A percentile compares a stretch with the other conserved stretches of the same genome.
These are phyloP conservation scores for Cubamyces sp. DNA, from an alignment of 768 basidiomycete species.

Conservation along the genomic window DNA sequence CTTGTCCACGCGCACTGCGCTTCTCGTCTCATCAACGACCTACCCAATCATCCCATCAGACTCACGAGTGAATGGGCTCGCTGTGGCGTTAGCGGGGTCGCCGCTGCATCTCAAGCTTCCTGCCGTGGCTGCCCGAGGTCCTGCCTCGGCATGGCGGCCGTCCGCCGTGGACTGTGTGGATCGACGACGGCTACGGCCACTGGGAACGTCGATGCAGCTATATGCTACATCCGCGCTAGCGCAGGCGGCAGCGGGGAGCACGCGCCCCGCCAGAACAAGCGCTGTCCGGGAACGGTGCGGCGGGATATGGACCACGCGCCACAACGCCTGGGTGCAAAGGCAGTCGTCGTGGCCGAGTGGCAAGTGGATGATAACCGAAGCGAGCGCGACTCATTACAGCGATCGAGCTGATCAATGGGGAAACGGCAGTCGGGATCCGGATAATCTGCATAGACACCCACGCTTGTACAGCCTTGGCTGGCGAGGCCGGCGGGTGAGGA, in stretches of 20 bases:
- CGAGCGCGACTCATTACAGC: constrained; percentile 1
- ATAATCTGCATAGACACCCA: not conserved
- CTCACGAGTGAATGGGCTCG: constrained; percentile 19
- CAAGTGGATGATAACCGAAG: constrained; percentile 21
- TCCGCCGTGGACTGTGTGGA: not conserved
- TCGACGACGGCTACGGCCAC: not conserved
- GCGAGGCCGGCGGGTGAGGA: constrained; percentile 2
- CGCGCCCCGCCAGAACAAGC: not conserved
- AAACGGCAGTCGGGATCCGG: not conserved
- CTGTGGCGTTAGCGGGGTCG: constrained; percentile 25
- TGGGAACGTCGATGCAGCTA: too few species aligned
- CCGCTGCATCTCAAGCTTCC: constrained; percentile 16
- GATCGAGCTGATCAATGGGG: constrained; percentile 13
- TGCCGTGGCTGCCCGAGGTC: constrained; percentile 23
- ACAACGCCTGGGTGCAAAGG: constrained; percentile 12
- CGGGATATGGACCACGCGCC: constrained; percentile 3
- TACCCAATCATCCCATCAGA: constrained; percentile 28
- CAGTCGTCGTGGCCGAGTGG: constrained; percentile 6
- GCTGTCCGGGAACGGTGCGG: not conserved
- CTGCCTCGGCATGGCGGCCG: constrained; percentile 21
- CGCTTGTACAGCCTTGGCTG: not conserved
- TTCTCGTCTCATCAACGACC: constrained; percentile 28
- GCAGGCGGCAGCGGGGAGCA: not conserved
- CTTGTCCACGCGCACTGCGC: constrained; percentile 24
- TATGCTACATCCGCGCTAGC: not conserved